phyloP scores from a whole-genome alignment of 768 basidiomycete genomes.

The Mycena haematopus region DNA sequence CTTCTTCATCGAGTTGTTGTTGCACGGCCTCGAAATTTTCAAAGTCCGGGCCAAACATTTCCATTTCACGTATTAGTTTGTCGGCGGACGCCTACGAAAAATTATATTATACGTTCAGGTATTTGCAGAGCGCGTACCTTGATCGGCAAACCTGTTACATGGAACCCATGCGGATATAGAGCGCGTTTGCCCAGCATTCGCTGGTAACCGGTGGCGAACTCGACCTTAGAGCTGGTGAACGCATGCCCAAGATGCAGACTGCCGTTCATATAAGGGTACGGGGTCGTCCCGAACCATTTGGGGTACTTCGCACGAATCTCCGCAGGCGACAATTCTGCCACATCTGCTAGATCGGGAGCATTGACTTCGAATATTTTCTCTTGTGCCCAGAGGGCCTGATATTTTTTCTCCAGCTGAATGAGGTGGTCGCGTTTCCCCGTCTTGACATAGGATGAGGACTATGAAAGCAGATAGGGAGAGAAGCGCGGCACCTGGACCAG shows the following conservation, averaged over 20 bases:
- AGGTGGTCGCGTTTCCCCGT: conserved; percentile 93
- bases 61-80: conserved; percentile 97
- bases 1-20: conserved; percentile 48
- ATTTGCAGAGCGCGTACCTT: conserved; percentile 66
- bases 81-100: conserved; percentile 84
- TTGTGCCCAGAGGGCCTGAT: conserved; percentile 81
- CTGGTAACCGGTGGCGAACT: conserved; percentile 95
- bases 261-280: conserved; percentile 98
- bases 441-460: conserved; percentile 41
- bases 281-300: conserved; percentile 98
- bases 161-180: conserved; percentile 96
- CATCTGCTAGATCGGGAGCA: conserved; percentile 74
- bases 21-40: conserved; percentile 64
- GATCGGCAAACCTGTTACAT: conserved; percentile 99
- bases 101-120: neutral
- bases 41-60: conserved; percentile 92
- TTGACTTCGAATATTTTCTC: conserved; percentile 85
- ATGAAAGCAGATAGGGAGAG: neutral
- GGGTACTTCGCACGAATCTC: conserved; percentile 81
- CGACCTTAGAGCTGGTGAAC: conserved; percentile 98
- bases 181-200: conserved; percentile 94
- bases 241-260: conserved; percentile 96
- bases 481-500: conserved; percentile 59
- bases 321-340: conserved; percentile 64
- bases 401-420: conserved; percentile 80